Evolutionary conservation across 164 flowering plant species (phyloP), one percentile per base, ranked within the genome.

Genomic region (Chloranthus sessilifolius): DNA sequence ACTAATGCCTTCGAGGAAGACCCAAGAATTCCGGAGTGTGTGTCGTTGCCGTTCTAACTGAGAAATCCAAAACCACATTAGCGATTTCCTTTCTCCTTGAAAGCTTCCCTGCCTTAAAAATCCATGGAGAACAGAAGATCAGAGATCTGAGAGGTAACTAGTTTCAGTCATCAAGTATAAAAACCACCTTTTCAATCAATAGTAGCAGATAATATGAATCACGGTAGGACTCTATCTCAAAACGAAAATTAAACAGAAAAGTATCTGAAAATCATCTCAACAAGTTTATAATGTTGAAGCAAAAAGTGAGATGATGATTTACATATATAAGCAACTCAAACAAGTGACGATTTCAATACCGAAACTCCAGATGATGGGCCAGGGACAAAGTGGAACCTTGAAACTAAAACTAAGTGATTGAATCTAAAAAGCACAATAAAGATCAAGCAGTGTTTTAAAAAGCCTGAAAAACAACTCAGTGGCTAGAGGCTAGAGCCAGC

Each of bases 21-120:
- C 47, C 47, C 47, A 43, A 2, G 21, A 43, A 43, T 11, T 43
- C 47, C 2, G 47, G 47, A 20, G 47, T 43, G 21, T 43, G 47
- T 11, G 47, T 43, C 1, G 47, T 43, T 4, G 47, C 47, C 8
- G 11, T 11, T 33, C 36, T n/a, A n/a, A 33, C 36, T 11, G 8
- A 33, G 7, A 33, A 6, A 33, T 33, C 36, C 7, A 33, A 6
- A 33, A 6, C 36, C 36, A 33, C 8, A 33, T 6, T 11, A 11
- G n/a, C n/a, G n/a, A n/a, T n/a, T n/a, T n/a, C n/a, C n/a, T n/a
- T n/a, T n/a, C n/a, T 33, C 8, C 7, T 33, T 8, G 10, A 33
- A 7, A 33, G 12, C 36, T 14, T 7, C 12, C 7, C 10, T 0
- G 10, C 12, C n/a, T n/a, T 9, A 38, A 1, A 38, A 9, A 33